Evolutionary conservation across 1,284 basidiomycete species (phyloP), one percentile per base, ranked within the genome.

Genomic region (Entoloma clypeatum): DNA sequence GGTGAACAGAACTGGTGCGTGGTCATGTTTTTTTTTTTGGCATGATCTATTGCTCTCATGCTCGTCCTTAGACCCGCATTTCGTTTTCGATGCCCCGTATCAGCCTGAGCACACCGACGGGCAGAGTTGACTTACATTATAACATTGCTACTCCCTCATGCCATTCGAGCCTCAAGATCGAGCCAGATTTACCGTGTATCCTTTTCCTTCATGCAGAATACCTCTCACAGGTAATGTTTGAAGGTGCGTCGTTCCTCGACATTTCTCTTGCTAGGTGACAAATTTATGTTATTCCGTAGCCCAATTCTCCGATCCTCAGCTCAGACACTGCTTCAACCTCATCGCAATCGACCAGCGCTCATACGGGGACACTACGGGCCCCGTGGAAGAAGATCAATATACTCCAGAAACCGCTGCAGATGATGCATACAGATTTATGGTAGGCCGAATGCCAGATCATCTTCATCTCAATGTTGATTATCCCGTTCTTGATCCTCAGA

Each of bases 141-240:
- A 53, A 51, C 13, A 65, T 69, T 17, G 53, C 64, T 3, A 69
- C 67, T 4, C 66, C 67, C 5, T 59, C 51, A 13, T 57, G 49
- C 13, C 41, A 55, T 6, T 54, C 50, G 7, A 61, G 60, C 14
- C 48, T 55, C 19, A 36, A 48, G 6, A 61, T 69, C 30, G 56
- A 56, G 28, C 49, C 57, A 18, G 50, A 50, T 14, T 27, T 67
- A n/a, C 67, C 66, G 9, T 62, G 56, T 7, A 54, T 69, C 22
- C 36, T 69, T 13, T 64, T 67, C 47, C 47, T 68, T 16, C 66
- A 68, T 44, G 57, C 61, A 7, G 57, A 58, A 24, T 67, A 62
- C 49, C 39, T 59, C 19, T 49, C 55, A 8, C 54, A 59, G 18
- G 58, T 62, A 21, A 44, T 60, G 22, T 69, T 64, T 43, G 57